These are phyloP conservation scores for Sporisorium graminicola DNA, from an alignment of 1,284 basidiomycete genomes.

Conservation along the genomic window DNA sequence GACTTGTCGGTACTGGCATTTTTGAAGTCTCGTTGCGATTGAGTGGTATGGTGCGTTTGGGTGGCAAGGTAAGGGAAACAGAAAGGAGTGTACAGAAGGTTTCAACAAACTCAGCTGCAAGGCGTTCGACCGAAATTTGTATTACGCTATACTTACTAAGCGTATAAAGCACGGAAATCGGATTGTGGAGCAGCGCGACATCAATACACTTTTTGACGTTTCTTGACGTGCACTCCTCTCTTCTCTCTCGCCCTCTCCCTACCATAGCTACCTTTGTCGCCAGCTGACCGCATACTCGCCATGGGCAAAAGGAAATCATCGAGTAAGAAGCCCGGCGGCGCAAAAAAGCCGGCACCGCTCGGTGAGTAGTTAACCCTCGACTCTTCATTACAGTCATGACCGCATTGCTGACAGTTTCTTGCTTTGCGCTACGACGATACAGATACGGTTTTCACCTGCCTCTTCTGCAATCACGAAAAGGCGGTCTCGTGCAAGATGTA, in stretches of 20 bases:
- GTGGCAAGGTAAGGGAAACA: background rate
- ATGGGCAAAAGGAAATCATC: constrained; percentile 66
- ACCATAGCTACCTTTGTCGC: background rate
- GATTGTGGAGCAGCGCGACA: constrained; percentile 29
- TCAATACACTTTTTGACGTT: constrained; percentile 3
- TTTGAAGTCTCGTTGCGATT: background rate
- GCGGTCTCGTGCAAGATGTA: constrained; percentile 85
- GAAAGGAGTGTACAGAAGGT: background rate
- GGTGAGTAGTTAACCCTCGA: constrained; percentile 32
- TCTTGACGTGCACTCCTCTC: constrained; percentile 1
- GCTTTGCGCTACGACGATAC: constrained; percentile 7
- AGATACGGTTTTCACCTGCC: constrained; percentile 71
- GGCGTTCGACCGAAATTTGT: constrained; percentile 20
- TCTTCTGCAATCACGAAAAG: constrained; percentile 92
- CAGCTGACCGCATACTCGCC: background rate
- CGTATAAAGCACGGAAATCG: constrained; percentile 6
- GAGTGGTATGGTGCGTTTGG: background rate
- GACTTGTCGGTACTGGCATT: constrained; percentile 47
- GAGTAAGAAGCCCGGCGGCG: constrained; percentile 56
- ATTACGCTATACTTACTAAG: constrained; percentile 23
- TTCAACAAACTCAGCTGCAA: constrained; percentile 14
- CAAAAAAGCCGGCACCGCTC: constrained; percentile 58
- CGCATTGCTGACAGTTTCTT: background rate
- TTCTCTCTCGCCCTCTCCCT: background rate
- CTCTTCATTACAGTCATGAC: background rate